phyloP scores from a whole-genome alignment of 2,329 filamentous ascomycete genomes.

The Colletotrichum sp. region DNA sequence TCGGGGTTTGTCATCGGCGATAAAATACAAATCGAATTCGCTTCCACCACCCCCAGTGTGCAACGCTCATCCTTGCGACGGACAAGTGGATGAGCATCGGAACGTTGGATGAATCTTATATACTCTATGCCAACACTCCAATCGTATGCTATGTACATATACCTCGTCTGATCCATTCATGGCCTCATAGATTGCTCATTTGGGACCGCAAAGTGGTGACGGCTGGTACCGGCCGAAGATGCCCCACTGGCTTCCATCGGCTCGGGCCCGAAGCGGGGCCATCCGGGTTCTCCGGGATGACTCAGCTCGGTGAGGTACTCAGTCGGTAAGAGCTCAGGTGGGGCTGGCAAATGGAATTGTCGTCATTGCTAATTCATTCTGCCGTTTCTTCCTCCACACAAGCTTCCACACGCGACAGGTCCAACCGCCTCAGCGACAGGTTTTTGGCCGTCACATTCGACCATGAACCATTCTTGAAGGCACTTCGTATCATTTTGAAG shows the following conservation, averaged over 20 bases:
- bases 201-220: too few species aligned
- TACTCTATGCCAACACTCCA: too few species aligned
- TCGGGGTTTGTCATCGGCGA: too few species aligned
- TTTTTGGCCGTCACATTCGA: background rate
- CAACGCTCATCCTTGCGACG: too few species aligned
- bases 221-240: background rate
- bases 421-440: background rate
- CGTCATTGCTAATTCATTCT: constrained; percentile 15
- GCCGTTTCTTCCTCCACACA: background rate
- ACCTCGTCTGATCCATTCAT: too few species aligned
- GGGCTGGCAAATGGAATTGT: constrained; percentile 5
- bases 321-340: background rate
- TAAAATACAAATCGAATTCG: too few species aligned
- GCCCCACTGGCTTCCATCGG: background rate
- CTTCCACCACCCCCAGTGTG: too few species aligned
- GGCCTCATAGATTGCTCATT: too few species aligned
- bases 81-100: too few species aligned
- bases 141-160: too few species aligned
- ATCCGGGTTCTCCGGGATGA: background rate
- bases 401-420: background rate
- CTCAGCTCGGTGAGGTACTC: constrained; percentile 10
- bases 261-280: background rate
- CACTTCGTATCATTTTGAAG: accelerated
- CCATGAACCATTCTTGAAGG: background rate
- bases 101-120: too few species aligned